phyloP scores from a whole-genome alignment of 2,329 filamentous ascomycete genomes.

The Spiromastix sp. region DNA sequence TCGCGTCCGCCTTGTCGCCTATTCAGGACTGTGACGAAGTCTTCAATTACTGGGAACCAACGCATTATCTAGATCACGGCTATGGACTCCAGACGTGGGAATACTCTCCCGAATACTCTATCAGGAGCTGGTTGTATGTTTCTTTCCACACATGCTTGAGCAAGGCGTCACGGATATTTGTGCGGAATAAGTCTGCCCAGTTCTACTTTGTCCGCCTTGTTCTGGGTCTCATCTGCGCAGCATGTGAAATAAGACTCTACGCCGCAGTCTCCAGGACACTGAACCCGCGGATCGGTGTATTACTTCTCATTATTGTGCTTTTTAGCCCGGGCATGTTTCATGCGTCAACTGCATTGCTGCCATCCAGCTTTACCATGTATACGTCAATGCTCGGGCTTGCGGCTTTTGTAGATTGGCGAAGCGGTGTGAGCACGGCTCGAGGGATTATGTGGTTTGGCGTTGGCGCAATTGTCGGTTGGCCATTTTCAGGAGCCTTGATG shows the following conservation, averaged over 20 bases:
- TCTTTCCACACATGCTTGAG: conserved; percentile 65
- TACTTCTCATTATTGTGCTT: conserved; percentile 68
- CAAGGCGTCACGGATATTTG: conserved; percentile 51
- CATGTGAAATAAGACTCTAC: conserved; percentile 75
- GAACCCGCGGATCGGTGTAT: conserved; percentile 71
- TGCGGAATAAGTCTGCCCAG: conserved; percentile 45
- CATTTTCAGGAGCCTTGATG: conserved; percentile 76
- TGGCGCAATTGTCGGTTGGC: conserved; percentile 83
- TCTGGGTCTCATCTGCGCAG: conserved; percentile 65
- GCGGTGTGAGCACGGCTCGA: conserved; percentile 65
- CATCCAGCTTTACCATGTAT: conserved; percentile 96
- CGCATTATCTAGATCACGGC: conserved; percentile 86
- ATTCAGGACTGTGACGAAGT: conserved; percentile 98
- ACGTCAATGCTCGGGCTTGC: conserved; percentile 75
- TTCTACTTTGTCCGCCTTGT: conserved; percentile 79
- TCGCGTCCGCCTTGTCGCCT: conserved; percentile 73
- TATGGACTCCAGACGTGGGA: conserved; percentile 98
- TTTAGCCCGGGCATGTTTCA: conserved; percentile 90
- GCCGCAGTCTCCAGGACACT: conserved; percentile 64
- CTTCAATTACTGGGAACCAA: conserved; percentile 98
- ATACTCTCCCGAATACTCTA: conserved; percentile 89
- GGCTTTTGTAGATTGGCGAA: conserved; percentile 82
- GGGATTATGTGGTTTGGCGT: conserved; percentile 88
- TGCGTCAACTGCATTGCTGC: conserved; percentile 74
- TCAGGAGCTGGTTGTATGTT: conserved; percentile 90